These are phyloP conservation scores for Flueggea neowawraea DNA, from an alignment of 441 rosid species.

Conservation along the genomic window DNA sequence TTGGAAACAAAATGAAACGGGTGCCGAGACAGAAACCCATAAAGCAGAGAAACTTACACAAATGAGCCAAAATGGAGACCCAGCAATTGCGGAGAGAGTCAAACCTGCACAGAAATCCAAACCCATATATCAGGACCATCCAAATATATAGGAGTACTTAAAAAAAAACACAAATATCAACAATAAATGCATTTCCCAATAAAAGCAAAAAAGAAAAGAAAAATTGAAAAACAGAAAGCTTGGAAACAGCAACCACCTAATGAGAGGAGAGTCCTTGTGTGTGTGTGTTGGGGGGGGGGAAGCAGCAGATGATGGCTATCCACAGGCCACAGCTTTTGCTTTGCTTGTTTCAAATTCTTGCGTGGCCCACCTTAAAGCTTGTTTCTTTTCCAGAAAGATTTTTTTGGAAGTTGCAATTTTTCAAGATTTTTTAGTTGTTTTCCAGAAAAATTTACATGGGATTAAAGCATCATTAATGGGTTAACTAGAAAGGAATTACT, in stretches of 20 bases:
- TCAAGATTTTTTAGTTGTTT: too few relatives aligned
- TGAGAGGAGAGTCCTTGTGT: constrained; percentile 17
- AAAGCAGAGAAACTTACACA: constrained; percentile 7
- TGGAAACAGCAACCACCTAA: constrained; percentile 26
- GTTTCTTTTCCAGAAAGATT: too few relatives aligned
- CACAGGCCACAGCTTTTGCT: background rate
- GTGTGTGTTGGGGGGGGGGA: too few relatives aligned
- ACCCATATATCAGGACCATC: constrained; percentile 13
- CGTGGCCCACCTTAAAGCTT: too few relatives aligned
- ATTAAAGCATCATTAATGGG: too few relatives aligned
- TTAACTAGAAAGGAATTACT: too few relatives aligned
- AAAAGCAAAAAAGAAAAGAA: constrained; percentile 1
- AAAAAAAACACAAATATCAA: background rate
- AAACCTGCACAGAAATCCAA: constrained; percentile 24
- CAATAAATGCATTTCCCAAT: constrained; percentile 18
- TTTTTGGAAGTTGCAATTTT: too few relatives aligned
- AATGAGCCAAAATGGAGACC: constrained; percentile 19
- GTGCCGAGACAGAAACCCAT: background rate
- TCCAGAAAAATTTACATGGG: too few relatives aligned
- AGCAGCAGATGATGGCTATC: constrained; percentile 26
- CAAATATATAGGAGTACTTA: constrained; percentile 17
- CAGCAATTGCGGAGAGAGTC: constrained; percentile 12
- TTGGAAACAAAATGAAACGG: constrained; percentile 1
- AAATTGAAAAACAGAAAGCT: background rate
- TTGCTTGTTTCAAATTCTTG: too few relatives aligned